Evolutionary conservation across 176 grass and related monocot genomes (phyloP), one percentile per base, ranked within the genome.

Genomic region (Ananas comosus): DNA sequence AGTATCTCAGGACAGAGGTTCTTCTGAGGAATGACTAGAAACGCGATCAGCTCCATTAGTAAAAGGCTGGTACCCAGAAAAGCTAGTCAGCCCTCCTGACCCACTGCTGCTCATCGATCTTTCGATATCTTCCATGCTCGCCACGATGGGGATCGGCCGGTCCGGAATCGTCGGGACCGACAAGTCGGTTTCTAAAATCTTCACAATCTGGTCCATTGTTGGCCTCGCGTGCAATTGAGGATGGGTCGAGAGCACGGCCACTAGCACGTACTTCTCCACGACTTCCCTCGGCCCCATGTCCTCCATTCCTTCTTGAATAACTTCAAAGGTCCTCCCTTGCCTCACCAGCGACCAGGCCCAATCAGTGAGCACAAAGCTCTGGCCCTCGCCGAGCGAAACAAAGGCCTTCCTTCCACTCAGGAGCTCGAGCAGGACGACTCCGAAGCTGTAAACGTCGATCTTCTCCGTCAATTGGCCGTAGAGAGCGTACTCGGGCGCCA

Each of bases 391-490:
- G 5, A 90, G 80, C n/a, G 86, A 85, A 47, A 92, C 74, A 51
- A 97, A 87, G 2, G 87, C 86, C 64, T 76, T 92, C 82, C 78
- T 93, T 70, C 94, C 86, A 65, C 94, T 97, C 51, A 97, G 21
- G 64, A 97, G 82, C 82, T 97, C 94, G 51, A 97, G 86, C 70
- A 97, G 89, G 50, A 97, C 86, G 0, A 97, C 84, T 50, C 94
- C 89, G 0, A 85, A 97, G 70, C 94, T 93, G 65, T 79, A 97
- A 2, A 97, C 89, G 77, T 97, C 94, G 2, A 83, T 97, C 80
- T 97, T 97, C 54, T 97, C 94, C 2, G 94, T 92, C 80, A 97
- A 82, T 67, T 97, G 89, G 25, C 94, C 94, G 33, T 93, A 97
- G 48, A 97, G 71, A 0, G 94, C 89, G 51, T 97, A 90, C 69